Evolutionary conservation across 2,329 filamentous ascomycete genomes (phyloP), one percentile per base, ranked within the genome.

Genomic region (Ceratocystis cubensis): DNA sequence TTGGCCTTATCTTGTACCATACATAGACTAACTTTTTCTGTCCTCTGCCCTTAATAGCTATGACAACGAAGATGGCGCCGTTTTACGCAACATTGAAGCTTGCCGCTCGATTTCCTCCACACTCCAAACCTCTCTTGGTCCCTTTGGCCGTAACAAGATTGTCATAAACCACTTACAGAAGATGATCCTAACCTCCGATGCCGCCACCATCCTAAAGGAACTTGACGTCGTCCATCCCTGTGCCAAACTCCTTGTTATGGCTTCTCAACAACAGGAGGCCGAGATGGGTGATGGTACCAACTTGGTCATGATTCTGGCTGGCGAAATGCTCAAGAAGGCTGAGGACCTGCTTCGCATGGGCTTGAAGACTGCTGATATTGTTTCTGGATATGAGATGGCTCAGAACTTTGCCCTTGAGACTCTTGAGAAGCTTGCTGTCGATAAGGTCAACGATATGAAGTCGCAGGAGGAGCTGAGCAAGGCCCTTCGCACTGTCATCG

Each of bases 141-240:
- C 94, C 69, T 96, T 96, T 78, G 94, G 94, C 74, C 89, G 94
- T 78, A 99, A 99, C 83, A 99, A 99, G 82, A 92, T 99, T 75
- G 91, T 99, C 80, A 97, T 99, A 82, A 99, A 99, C 82, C 95
- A 99, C 80, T 83, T 99, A 70, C 91, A 96, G 78, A 99, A 99
- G 83, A 96, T 99, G 94, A 96, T 96, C 73, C 82, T 99, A 70
- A 99, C 95, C 72, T 97, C 92, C 69, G 94, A 99, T 75, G 94
- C 94, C 70, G 94, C 94, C 71, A 97, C 94, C 56, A 99, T 99
- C 75, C 84, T 99, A 72, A 88, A 91, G 74, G 95, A 99, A 80
- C 86, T 99, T 76, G 94, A 99, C 74, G 94, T 99, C 70, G 92
- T 99, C 66, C 94, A 99, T 80, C 94, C 95, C 69, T 94, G 94